These are phyloP conservation scores for Penicillium decumbens DNA, from an alignment of 2,329 filamentous ascomycete species.

Conservation along the genomic window DNA sequence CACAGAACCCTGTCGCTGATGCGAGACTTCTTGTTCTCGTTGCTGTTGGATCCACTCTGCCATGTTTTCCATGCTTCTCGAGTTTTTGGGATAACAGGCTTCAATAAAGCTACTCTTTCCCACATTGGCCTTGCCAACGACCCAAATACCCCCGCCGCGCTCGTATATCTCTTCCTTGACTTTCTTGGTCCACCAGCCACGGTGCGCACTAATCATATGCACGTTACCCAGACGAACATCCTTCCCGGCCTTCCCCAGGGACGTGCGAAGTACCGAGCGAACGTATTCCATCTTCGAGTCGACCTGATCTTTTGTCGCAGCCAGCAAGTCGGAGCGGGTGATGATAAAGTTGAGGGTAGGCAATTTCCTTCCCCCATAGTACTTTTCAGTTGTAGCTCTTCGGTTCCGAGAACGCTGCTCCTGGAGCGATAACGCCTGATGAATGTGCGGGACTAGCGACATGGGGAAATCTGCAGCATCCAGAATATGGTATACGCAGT, in stretches of 20 bases:
- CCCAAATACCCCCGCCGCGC: slow-evolving; percentile 82
- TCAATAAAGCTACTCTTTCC: slow-evolving; percentile 93
- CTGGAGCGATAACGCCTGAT: slow-evolving; percentile 64
- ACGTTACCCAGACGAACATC: slow-evolving; percentile 84
- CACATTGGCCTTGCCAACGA: slow-evolving; percentile 97
- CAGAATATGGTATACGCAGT: slow-evolving; percentile 91
- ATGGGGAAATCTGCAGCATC: slow-evolving; percentile 97
- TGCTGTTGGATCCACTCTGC: slow-evolving; percentile 33
- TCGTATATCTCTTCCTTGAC: slow-evolving; percentile 82
- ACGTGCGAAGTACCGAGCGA: slow-evolving; percentile 68
- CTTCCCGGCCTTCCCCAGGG: slow-evolving; percentile 63
- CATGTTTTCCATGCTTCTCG: slow-evolving; percentile 44
- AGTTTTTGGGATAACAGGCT: slow-evolving; percentile 73
- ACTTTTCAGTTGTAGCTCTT: slow-evolving; percentile 64
- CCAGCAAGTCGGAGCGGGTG: slow-evolving; percentile 80
- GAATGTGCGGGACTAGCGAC: slow-evolving; percentile 76
- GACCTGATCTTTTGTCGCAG: slow-evolving; percentile 76
- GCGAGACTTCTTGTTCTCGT: slow-evolving; percentile 17
- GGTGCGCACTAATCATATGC: slow-evolving; percentile 76
- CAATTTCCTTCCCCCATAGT: slow-evolving; percentile 61
- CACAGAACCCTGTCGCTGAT: slow-evolving; percentile 14
- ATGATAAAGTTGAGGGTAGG: slow-evolving; percentile 89
- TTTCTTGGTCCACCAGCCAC: slow-evolving; percentile 84
- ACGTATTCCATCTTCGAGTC: slow-evolving; percentile 83
- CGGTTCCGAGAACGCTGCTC: slow-evolving; percentile 75